A percentile compares a stretch with the other conserved stretches of the same genome.
Evolutionary conservation across 148 eudicot genomes (phyloP).

Genomic region (Talinum fruticosum): DNA sequence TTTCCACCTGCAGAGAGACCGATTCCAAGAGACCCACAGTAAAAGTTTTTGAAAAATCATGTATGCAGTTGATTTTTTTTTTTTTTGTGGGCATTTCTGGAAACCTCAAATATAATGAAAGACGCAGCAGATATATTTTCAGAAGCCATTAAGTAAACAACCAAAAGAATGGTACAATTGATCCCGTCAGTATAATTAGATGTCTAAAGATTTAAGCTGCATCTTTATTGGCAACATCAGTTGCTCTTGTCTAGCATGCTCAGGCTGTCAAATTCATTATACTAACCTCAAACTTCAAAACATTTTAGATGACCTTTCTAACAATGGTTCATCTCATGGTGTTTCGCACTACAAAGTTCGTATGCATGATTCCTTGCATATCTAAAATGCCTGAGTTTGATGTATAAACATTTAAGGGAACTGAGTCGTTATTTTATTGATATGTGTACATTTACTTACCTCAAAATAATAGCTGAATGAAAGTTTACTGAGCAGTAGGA

Average conservation of each 20-base stretch:
- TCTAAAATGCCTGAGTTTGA: not conserved
- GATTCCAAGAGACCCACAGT: no score
- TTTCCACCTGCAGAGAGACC: no score
- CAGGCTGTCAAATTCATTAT: not conserved
- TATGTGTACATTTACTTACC: constrained; percentile 35
- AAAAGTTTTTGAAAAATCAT: no score
- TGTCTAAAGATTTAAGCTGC: not conserved
- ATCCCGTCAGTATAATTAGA: not conserved
- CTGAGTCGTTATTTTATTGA: not conserved
- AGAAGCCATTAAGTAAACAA: not conserved
- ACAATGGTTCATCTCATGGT: not conserved
- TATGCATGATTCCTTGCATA: not conserved
- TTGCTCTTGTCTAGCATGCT: not conserved
- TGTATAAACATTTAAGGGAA: not conserved
- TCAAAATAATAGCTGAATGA: constrained; percentile 90
- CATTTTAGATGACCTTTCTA: no score
- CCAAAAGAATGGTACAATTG: not conserved
- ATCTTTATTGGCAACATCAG: not conserved
- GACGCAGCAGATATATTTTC: no score
- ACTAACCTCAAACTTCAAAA: not conserved
- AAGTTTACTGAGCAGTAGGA: constrained; percentile 80
- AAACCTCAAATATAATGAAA: not conserved
- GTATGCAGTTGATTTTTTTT: no score
- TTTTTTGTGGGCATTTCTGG: not conserved
- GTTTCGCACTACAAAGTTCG: not conserved